Conservation (phyloP, 208 protist species). For the Angomonas deanei region DNA sequence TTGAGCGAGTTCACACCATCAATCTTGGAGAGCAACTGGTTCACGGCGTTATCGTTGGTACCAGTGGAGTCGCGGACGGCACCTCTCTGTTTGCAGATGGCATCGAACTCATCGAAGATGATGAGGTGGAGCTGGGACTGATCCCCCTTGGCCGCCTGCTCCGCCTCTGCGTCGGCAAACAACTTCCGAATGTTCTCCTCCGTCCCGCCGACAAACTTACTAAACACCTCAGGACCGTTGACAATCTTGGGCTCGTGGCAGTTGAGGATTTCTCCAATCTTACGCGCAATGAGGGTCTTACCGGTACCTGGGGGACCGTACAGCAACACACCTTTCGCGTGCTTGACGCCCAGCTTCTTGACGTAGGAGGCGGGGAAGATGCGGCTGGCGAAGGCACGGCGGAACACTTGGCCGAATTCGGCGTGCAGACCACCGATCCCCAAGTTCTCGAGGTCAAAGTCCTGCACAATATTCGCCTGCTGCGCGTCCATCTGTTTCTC, state of each 20-base stretch:
- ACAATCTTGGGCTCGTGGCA: slow-evolving; percentile 96
- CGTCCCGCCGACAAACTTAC: slow-evolving; percentile 98
- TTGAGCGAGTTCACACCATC: slow-evolving; percentile 98
- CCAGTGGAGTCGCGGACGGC: slow-evolving; percentile 91
- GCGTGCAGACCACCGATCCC: slow-evolving; percentile 95
- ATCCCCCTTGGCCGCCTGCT: slow-evolving; percentile 91
- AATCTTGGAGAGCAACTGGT: slow-evolving; percentile 99
- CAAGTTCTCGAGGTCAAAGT: slow-evolving; percentile 90
- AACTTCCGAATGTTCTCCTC: slow-evolving; percentile 99
- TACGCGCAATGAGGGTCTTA: slow-evolving; percentile 99
- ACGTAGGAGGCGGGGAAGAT: slow-evolving; percentile 93
- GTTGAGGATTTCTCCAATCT: slow-evolving; percentile 99
- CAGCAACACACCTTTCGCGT: slow-evolving; percentile 98
- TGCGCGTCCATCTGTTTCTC: slow-evolving; percentile 77
- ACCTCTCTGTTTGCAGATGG: slow-evolving; percentile 98
- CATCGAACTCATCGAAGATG: slow-evolving; percentile 99
- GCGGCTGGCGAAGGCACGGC: slow-evolving; percentile 98
- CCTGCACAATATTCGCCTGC: slow-evolving; percentile 65
- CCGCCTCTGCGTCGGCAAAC: slow-evolving; percentile 97
- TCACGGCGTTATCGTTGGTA: slow-evolving; percentile 98
- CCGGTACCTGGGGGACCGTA: slow-evolving; percentile 99
- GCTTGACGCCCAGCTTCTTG: slow-evolving; percentile 95
- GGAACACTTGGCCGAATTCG: slow-evolving; percentile 97
- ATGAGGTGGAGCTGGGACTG: slow-evolving; percentile 98
- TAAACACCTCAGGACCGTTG: slow-evolving; percentile 98